Evolutionary conservation across 345 rosid species (phyloP), one percentile per base, ranked within the genome.

Genomic region (Combretum micranthum): DNA sequence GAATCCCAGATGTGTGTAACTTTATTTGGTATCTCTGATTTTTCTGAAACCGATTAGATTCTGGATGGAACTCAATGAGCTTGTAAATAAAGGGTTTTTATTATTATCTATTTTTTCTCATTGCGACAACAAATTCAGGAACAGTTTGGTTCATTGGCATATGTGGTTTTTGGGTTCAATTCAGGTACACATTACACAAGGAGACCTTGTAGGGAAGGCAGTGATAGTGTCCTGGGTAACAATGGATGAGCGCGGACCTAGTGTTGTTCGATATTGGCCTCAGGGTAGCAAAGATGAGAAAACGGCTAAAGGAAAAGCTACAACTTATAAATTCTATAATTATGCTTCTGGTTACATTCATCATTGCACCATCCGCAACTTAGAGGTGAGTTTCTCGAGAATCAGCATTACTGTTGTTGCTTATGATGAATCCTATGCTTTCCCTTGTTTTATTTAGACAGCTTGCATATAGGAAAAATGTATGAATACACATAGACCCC

Each of bases 271-370:
- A 0, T 80, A 74, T 44, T 74, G 82, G 80, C 32, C 16, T 15
- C 64, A 75, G 2, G 48, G 37, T n/a, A 47, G 53, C 59, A 25
- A 64, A 12, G n/a, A 20, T 2, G 72, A 52, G 71, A 51, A 52
- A 17, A 50, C 6, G 9, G 74, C 50, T 16, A 42, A 55, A 20
- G 81, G 73, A 13, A 55, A 61, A 23, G 49, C 69, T 1, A 3
- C 55, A 1, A 42, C 64, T 4, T 80, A 80, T 45, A 75, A 50
- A 54, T 80, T 52, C 55, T 73, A 43, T 8, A 69, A 58, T 32
- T 77, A 80, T 46, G 70, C 71, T 6, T 80, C 86, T 52, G 83
- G 83, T 16, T 70, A 45, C 52, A 77, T 80, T 70, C 86, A 80
- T 48, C 82, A 80, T 12, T 72, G 76, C 64, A 65, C 67, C 51